These are phyloP conservation scores for Ogataea hybrid DNA, from an alignment of 1,139 yeast genomes.

Conservation along the genomic window DNA sequence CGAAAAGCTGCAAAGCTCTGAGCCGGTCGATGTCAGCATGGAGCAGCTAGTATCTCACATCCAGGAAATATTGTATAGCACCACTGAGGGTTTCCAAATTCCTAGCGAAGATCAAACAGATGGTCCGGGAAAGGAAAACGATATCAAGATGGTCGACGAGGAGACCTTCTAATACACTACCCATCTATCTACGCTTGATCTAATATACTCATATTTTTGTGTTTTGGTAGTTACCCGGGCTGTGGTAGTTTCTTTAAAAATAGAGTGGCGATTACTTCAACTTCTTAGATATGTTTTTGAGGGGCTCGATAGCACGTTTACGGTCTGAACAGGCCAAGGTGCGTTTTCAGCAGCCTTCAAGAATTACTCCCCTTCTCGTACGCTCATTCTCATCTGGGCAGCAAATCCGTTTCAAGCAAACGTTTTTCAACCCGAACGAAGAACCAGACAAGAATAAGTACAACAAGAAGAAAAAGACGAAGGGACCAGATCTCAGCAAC, in stretches of 20 bases:
- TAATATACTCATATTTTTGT: background rate
- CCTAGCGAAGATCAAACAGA: conserved; percentile 36
- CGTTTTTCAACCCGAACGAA: conserved; percentile 8
- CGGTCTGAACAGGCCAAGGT: conserved; percentile 6
- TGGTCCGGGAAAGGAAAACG: conserved; percentile 22
- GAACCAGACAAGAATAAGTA: conserved; percentile 7
- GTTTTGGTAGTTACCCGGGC: conserved; percentile 7
- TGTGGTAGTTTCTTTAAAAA: background rate
- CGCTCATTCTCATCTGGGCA: background rate
- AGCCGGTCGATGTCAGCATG: conserved; percentile 30
- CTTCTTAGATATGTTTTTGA: conserved; percentile 7
- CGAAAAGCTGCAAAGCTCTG: conserved; percentile 37
- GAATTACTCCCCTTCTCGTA: background rate
- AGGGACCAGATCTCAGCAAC: conserved; percentile 9
- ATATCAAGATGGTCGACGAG: conserved; percentile 20
- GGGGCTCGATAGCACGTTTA: conserved; percentile 9
- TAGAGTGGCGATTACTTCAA: conserved; percentile 5
- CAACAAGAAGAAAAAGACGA: conserved; percentile 11
- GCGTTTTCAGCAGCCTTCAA: background rate
- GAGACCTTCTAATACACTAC: conserved; percentile 20
- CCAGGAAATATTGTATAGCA: conserved; percentile 72
- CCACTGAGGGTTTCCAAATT: conserved; percentile 72
- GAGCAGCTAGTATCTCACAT: conserved; percentile 54
- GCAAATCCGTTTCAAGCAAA: conserved; percentile 5
- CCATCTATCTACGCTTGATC: conserved; percentile 1